Percentiles rank a stretch among this genome's conserved stretches.
phyloP scores from a whole-genome alignment of 805 yeast species.

The Yarrowia divulgata region DNA sequence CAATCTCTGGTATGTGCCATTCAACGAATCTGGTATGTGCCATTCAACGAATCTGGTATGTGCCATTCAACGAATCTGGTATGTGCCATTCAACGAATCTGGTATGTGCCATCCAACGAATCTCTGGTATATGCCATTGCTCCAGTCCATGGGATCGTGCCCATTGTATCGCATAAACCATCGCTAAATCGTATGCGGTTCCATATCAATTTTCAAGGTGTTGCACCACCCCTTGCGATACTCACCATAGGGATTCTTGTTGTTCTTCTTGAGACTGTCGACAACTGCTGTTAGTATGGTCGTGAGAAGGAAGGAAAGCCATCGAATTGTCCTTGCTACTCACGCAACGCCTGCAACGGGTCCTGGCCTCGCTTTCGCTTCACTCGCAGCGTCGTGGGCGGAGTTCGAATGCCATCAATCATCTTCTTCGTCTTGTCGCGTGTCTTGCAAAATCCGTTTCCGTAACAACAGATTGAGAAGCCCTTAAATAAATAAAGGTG shows the following conservation, averaged over 20 bases:
- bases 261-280: slow-evolving; percentile 38
- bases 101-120: too few species aligned
- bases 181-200: neutral
- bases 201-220: neutral
- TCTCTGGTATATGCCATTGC: too few species aligned
- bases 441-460: slow-evolving; percentile 7
- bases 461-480: slow-evolving; percentile 18
- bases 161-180: too few species aligned
- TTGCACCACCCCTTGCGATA: slow-evolving; percentile 15
- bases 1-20: too few species aligned
- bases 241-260: slow-evolving; percentile 46
- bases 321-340: slow-evolving; percentile 18
- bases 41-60: too few species aligned
- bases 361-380: slow-evolving; percentile 88
- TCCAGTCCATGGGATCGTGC: neutral
- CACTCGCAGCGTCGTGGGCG: slow-evolving; percentile 76
- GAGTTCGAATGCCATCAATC: slow-evolving; percentile 41
- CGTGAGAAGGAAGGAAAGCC: too few species aligned
- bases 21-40: too few species aligned
- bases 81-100: too few species aligned
- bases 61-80: too few species aligned
- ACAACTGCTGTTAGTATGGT: slow-evolving; percentile 31
- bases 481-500: neutral
- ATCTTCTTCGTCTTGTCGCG: neutral
- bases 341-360: slow-evolving; percentile 77